Base-by-base conservation (phyloP, 148 eudicot genomes). In the Simmondsia chinensis region DNA sequence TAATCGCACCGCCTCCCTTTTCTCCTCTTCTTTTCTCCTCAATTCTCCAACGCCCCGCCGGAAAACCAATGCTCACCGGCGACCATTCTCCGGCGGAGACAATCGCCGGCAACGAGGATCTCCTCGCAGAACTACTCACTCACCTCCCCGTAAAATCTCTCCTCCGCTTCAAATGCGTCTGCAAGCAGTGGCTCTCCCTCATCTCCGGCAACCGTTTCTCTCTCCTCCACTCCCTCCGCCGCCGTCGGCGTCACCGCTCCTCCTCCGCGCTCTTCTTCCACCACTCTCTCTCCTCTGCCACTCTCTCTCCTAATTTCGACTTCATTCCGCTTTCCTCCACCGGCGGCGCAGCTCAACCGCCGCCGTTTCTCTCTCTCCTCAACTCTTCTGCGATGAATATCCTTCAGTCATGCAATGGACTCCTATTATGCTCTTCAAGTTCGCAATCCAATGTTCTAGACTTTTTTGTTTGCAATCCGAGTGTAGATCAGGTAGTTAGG, bases 331-430 rank as follows among this genome's bases (percentile, higher is more conserved):
- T 57, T 26, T n/a, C 22, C 12, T 14, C 12, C 29, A 8, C 0
- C 49, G 7, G 17, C 26, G 25, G 1, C 14, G 8, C 7, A 27
- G 15, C 60, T 9, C 3, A 24, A 7, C 26, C 39, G 25, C 69
- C 69, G 23, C 61, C 58, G 3, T 53, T 58, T 40, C 39, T 45
- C 61, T 62, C 57, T 34, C 54, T 45, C 54, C 44, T 43, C 39
- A 58, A 54, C 16, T 32, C 60, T 22, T 31, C 66, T 20, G 50
- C 54, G 4, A 13, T 60, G 20, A 32, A 39, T 5, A 68, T 71
- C 29, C 26, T 52, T 1, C 75, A 68, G 16, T 68, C 81, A 16
- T 61, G 63, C 45, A 64, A 68, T 47, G 73, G 77, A 19, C 59
- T 79, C 57, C 6, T 79, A n/a, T 65, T 71, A 18, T 65, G 70